Evolutionary conservation across 495 filamentous ascomycete species (phyloP).

Genomic region (Xylaria sp.): DNA sequence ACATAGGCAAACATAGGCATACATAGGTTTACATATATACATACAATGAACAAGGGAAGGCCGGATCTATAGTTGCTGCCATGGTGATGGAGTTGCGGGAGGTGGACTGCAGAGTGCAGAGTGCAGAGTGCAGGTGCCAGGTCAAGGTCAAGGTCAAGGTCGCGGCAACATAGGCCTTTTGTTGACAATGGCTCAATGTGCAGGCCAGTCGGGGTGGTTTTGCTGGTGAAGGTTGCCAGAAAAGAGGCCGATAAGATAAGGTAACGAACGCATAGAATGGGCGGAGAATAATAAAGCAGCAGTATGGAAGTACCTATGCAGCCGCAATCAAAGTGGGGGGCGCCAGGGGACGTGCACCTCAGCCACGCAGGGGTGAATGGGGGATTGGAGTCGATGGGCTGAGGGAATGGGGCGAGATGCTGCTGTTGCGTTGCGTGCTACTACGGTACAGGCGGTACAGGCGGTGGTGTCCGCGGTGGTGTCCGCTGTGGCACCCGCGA

Average conservation of each 20-base stretch:
- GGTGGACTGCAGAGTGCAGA: background rate
- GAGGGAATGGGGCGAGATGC: background rate
- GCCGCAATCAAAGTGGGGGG: background rate
- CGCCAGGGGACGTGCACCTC: background rate
- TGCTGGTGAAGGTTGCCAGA: background rate
- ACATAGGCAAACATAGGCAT: no score
- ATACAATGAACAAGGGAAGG: constrained; percentile 80
- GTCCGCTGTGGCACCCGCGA: constrained; percentile 5
- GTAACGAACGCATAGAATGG: background rate
- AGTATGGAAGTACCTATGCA: no score
- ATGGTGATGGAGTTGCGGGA: constrained; percentile 33
- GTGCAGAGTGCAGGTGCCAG: background rate
- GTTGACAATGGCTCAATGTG: constrained; percentile 3
- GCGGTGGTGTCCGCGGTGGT: background rate
- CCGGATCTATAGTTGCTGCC: constrained; percentile 47
- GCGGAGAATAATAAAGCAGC: background rate
- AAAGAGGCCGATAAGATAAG: background rate
- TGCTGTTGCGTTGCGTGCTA: no score
- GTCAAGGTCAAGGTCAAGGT: no score
- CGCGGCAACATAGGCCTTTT: background rate
- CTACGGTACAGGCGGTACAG: no score
- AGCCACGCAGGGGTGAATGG: background rate
- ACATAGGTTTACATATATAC: no score
- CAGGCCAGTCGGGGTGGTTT: background rate
- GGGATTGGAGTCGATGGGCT: constrained; percentile 4